Base-by-base conservation (phyloP, 345 rosid genomes). In the rapeseed (Brassica napus) region DNA sequence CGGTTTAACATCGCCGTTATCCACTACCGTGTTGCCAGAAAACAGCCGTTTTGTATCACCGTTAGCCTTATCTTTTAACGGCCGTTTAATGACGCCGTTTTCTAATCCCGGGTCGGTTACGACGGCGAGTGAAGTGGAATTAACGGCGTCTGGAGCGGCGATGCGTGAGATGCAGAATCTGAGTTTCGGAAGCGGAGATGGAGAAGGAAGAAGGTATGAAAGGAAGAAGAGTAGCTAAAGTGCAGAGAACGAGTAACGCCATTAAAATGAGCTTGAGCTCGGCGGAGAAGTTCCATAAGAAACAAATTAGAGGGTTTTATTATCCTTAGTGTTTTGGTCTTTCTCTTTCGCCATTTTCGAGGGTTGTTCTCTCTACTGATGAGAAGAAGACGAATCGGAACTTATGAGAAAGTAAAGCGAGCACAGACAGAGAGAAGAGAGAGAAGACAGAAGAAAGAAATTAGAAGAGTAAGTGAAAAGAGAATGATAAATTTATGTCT, bases 131-230 rank as follows among this genome's bases (percentile, higher is more conserved):
- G 72, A 8, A 79, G 81, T 39, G 76, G 76, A 59, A n/a, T 74
- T 74, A n/a, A 71, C 77, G 71, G 77, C 32, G n/a, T 72, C 32
- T 4, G 71, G 0, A 64, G 87, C 52, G 75, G 88, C 57, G 86
- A 89, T 77, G 44, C 84, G 85, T 59, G 94, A 81, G 86, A 90
- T 84, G 81, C 98, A 93, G 85, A 89, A 83, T 24, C 94, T 91
- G 80, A 93, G 85, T 59, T n/a, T 93, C 97, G 66, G 92, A 87
- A 44, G 98, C 73, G 58, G 97, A 87, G 68, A 93, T 73, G 52
- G 88, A 65, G 85, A 91, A 89, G 65, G 88, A 89, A n/a, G 97
- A 82, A 60, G 95, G 97, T 1, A 89, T 4, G 66, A 91, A 88
- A 81, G 91, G 97, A 32, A 91, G 81, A 55, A 93, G 81, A 65